A percentile compares a stretch with the other conserved stretches of the same genome.
phyloP scores from a whole-genome alignment of 176 grass and related monocot genomes.

The bread wheat (Triticum aestivum) region DNA sequence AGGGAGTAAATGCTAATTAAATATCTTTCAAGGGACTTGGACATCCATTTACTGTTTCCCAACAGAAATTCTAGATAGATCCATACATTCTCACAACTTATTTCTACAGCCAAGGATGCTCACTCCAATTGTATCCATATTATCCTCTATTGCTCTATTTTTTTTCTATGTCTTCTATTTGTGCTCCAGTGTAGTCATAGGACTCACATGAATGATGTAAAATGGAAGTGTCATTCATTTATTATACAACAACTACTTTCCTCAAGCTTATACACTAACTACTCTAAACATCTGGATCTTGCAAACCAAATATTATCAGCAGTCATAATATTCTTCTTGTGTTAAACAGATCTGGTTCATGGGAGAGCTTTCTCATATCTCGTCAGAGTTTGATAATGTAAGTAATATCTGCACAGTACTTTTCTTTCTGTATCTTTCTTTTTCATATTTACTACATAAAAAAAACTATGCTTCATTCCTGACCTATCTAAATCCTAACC shows the following conservation, averaged over 20 bases:
- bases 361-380: conserved; percentile 98
- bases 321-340: conserved; percentile 40
- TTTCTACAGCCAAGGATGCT: conserved; percentile 6
- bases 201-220: conserved; percentile 19
- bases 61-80: conserved; percentile 17
- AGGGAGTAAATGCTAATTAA: neutral
- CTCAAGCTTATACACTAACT: neutral
- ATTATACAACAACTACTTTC: neutral
- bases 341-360: conserved; percentile 93
- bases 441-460: conserved; percentile 25
- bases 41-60: neutral
- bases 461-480: neutral
- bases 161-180: neutral
- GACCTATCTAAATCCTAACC: neutral
- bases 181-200: conserved; percentile 12
- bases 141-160: neutral
- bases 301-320: neutral
- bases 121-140: neutral
- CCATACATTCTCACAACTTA: neutral
- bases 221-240: conserved; percentile 9
- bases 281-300: conserved; percentile 23
- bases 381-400: conserved; percentile 94
- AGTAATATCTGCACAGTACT: conserved; percentile 33
- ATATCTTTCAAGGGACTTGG: conserved; percentile 3
- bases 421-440: conserved; percentile 5